These are phyloP conservation scores for Hyaloscypha hepaticicola DNA, from an alignment of 495 filamentous ascomycete genomes.

Conservation along the genomic window DNA sequence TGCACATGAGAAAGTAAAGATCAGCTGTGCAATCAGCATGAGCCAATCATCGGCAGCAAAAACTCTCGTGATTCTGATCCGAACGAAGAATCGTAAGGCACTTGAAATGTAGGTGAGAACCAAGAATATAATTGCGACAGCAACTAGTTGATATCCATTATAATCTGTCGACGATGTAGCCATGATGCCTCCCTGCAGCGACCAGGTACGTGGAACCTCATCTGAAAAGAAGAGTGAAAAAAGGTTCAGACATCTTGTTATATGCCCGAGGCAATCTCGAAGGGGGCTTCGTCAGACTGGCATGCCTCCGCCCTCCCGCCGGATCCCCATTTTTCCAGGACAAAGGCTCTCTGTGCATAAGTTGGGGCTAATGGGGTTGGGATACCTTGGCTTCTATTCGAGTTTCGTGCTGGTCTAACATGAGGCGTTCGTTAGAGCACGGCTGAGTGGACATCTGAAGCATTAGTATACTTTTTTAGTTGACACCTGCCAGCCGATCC, in stretches of 20 bases:
- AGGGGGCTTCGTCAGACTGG: too few species aligned
- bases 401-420: neutral
- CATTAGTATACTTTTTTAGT: neutral
- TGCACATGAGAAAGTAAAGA: conserved; percentile 38
- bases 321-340: too few species aligned
- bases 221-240: neutral
- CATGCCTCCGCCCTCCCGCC: too few species aligned
- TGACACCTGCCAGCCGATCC: neutral
- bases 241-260: neutral
- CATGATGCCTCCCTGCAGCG: neutral
- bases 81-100: conserved; percentile 37
- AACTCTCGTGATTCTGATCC: conserved; percentile 37
- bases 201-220: neutral
- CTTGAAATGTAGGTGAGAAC: conserved; percentile 37
- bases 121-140: conserved; percentile 34
- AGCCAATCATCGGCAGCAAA: conserved; percentile 44
- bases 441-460: neutral
- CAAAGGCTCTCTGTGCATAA: neutral
- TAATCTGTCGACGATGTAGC: conserved; percentile 13
- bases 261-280: neutral
- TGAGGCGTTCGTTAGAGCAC: neutral
- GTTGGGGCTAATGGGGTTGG: neutral
- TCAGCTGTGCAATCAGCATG: conserved; percentile 39
- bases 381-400: neutral
- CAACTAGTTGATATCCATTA: conserved; percentile 39